These are phyloP conservation scores for Fusarium guadeloupense DNA, from an alignment of 2,329 filamentous ascomycete genomes.

Conservation along the genomic window DNA sequence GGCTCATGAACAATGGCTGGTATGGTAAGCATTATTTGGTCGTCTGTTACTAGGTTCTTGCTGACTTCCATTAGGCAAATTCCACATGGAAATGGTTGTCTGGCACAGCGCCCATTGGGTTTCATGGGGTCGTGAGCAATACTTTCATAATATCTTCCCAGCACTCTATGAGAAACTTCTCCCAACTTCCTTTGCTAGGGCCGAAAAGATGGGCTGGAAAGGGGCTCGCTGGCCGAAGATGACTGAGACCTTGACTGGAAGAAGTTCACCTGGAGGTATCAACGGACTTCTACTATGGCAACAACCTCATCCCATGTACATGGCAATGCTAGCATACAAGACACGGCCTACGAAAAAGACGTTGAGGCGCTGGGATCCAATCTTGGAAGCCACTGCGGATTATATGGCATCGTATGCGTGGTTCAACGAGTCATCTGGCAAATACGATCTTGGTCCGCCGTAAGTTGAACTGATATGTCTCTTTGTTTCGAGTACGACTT, in stretches of 20 bases:
- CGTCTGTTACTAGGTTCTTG: not conserved
- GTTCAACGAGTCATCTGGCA: constrained; percentile 59
- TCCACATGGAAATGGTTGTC: constrained; percentile 56
- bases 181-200: constrained; percentile 49
- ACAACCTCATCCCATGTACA: constrained; percentile 67
- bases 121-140: constrained; percentile 50
- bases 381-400: constrained; percentile 62
- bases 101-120: constrained; percentile 55
- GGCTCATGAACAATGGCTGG: constrained; percentile 58
- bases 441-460: constrained; percentile 61
- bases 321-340: constrained; percentile 60
- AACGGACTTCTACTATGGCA: constrained; percentile 71
- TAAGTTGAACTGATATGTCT: not conserved
- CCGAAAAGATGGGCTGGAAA: constrained; percentile 52
- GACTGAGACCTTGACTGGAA: constrained; percentile 40
- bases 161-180: constrained; percentile 59
- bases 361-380: constrained; percentile 61
- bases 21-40: constrained; percentile 44
- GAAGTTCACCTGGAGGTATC: constrained; percentile 60
- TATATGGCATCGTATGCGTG: constrained; percentile 69
- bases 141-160: constrained; percentile 51
- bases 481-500: not conserved
- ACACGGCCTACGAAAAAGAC: constrained; percentile 46
- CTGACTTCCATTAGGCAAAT: constrained; percentile 40
- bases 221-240: constrained; percentile 56